These are phyloP conservation scores for Aureobasidium melanogenum DNA, from an alignment of 2,329 filamentous ascomycete species.

Conservation along the genomic window DNA sequence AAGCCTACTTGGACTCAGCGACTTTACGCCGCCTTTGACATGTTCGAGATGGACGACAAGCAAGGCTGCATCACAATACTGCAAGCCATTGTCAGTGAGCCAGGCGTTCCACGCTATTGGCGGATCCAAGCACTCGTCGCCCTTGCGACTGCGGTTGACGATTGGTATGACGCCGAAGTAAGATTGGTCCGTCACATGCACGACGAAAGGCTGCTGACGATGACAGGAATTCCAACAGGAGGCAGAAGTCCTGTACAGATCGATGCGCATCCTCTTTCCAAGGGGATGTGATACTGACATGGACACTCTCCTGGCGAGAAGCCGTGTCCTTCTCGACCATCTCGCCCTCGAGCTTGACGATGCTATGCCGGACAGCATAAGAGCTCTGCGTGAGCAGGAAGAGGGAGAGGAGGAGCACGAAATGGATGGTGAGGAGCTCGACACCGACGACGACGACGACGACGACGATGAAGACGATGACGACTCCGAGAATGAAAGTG, in stretches of 20 bases:
- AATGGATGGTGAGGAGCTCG: background rate
- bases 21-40: background rate
- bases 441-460: background rate
- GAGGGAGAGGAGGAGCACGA: background rate
- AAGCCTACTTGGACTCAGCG: background rate
- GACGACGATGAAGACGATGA: background rate
- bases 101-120: background rate
- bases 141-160: background rate
- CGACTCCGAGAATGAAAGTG: background rate
- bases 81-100: background rate
- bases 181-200: background rate
- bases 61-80: background rate
- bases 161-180: background rate
- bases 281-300: background rate
- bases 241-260: background rate
- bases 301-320: background rate
- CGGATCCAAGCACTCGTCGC: background rate
- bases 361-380: background rate
- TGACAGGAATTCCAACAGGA: background rate
- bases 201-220: background rate
- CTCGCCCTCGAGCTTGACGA: background rate
- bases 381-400: background rate
- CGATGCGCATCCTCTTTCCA: background rate
- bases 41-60: background rate
- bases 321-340: background rate